Base-by-base conservation (phyloP, 805 yeast genomes). In the Schwanniomyces occidentalis region DNA sequence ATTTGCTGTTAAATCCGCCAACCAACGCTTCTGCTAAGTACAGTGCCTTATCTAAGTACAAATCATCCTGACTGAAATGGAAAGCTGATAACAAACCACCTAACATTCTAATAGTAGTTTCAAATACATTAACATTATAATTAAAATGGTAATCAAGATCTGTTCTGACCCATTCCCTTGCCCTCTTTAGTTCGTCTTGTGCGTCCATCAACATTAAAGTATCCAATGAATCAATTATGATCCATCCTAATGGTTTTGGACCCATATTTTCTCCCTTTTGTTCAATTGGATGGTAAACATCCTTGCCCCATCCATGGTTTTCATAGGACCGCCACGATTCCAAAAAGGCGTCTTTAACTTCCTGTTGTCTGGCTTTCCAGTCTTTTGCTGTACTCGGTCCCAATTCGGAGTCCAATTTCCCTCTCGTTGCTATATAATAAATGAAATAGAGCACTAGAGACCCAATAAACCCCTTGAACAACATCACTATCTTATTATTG, bases 31-130 rank as follows among this genome's bases (percentile, higher is more conserved):
- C 76, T n/a, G 87, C 96, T 45, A 89, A 71, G 49, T 81, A 85
- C 6, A 72, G 76, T 2, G 96, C 96, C 52, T 81, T 82, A 42
- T 85, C 86, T 35, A 88, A 65, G 51, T 80, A 87, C 35, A 85
- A 39, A 30, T 80, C 85, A 47, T 85, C 90, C 9, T 71, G 63
- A 2, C 90, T 73, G 18, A 87, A 61, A 45, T 85, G 81, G 52
- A 76, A 78, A 0, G 95, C 95, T 3, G 95, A 82, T 31, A 90
- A 63, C n/a, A 90, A 67, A 0, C 97, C 97, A 27, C 97, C 97
- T 16, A 90, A 65, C 95, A 90, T 87, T 54, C 96, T 73, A 44
- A 87, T 89, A 5, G 97, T 87, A n/a, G 96, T 88, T 56, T 89
- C 97, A 60, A 90, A 90, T 5, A 88, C 81, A 53, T 83, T 88